These are phyloP conservation scores for Malassezia globosa DNA, from an alignment of 1,284 basidiomycete genomes.

Conservation along the genomic window DNA sequence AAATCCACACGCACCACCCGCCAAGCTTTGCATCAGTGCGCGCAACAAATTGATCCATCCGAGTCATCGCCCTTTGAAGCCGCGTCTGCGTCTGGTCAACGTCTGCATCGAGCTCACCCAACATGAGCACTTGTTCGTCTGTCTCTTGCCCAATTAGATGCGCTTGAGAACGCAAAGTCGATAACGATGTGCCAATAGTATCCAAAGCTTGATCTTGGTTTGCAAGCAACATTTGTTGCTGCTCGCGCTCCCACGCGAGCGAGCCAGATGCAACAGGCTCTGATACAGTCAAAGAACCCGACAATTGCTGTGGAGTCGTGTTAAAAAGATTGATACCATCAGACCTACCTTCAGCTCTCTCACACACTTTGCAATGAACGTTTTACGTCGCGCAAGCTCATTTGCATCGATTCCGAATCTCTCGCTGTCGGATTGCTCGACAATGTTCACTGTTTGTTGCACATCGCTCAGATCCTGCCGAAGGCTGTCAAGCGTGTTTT, in stretches of 20 bases:
- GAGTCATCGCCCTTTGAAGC: constrained; percentile 29
- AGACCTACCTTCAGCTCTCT: constrained; percentile 20
- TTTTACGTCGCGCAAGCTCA: constrained; percentile 26
- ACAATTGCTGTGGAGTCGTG: neutral
- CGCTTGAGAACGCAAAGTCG: constrained; percentile 33
- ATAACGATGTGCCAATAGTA: constrained; percentile 34
- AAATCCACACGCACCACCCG: constrained; percentile 45
- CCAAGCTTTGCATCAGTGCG: constrained; percentile 37
- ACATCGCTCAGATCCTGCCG: constrained; percentile 39
- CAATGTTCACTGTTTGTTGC: constrained; percentile 33
- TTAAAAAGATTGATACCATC: neutral
- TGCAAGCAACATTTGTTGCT: constrained; percentile 31
- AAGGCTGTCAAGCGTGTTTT: constrained; percentile 28
- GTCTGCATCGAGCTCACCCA: constrained; percentile 37
- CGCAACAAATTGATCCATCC: constrained; percentile 39
- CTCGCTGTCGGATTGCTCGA: constrained; percentile 35
- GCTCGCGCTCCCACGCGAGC: constrained; percentile 43
- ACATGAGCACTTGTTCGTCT: constrained; percentile 39
- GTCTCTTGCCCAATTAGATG: constrained; percentile 40
- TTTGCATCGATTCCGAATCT: constrained; percentile 30
- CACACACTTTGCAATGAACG: constrained; percentile 30
- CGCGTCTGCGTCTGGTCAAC: constrained; percentile 35
- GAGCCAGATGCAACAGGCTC: neutral
- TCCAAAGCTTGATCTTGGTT: constrained; percentile 41
- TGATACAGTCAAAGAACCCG: neutral